Percentiles rank a stretch among this genome's conserved stretches.
These are phyloP conservation scores for Arxiozyma slooffiae DNA, from an alignment of 1,139 yeast genomes.

Conservation along the genomic window DNA sequence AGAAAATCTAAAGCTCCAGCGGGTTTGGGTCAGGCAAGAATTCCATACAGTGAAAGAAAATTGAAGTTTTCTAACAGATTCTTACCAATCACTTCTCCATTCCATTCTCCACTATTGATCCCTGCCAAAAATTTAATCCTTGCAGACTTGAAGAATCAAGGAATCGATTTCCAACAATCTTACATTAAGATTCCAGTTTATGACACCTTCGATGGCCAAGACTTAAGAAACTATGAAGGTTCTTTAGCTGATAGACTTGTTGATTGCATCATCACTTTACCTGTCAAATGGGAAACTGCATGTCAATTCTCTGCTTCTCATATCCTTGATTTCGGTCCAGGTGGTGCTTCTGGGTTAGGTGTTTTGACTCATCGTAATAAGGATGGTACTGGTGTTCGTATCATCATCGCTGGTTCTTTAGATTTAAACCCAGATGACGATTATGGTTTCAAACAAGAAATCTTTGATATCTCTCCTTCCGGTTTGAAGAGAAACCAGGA, in stretches of 20 bases:
- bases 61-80: slow-evolving; percentile 86
- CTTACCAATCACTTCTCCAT: slow-evolving; percentile 91
- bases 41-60: slow-evolving; percentile 88
- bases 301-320: slow-evolving; percentile 77
- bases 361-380: slow-evolving; percentile 91
- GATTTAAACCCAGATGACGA: slow-evolving; percentile 62
- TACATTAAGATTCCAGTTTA: slow-evolving; percentile 74
- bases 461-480: slow-evolving; percentile 60
- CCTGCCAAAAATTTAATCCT: slow-evolving; percentile 61
- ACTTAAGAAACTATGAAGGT: slow-evolving; percentile 49
- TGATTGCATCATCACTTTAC: slow-evolving; percentile 73
- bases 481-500: slow-evolving; percentile 75
- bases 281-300: slow-evolving; percentile 92
- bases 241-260: slow-evolving; percentile 58
- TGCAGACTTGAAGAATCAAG: slow-evolving; percentile 51
- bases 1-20: slow-evolving; percentile 92
- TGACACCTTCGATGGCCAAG: slow-evolving; percentile 81
- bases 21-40: slow-evolving; percentile 89
- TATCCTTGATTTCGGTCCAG: slow-evolving; percentile 94
- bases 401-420: slow-evolving; percentile 85
- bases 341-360: slow-evolving; percentile 96
- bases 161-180: slow-evolving; percentile 45
- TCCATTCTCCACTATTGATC: slow-evolving; percentile 80
- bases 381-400: slow-evolving; percentile 96
- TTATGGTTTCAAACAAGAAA: slow-evolving; percentile 90